phyloP scores from a whole-genome alignment of 768 basidiomycete species.

The Dentipellis sp. region DNA sequence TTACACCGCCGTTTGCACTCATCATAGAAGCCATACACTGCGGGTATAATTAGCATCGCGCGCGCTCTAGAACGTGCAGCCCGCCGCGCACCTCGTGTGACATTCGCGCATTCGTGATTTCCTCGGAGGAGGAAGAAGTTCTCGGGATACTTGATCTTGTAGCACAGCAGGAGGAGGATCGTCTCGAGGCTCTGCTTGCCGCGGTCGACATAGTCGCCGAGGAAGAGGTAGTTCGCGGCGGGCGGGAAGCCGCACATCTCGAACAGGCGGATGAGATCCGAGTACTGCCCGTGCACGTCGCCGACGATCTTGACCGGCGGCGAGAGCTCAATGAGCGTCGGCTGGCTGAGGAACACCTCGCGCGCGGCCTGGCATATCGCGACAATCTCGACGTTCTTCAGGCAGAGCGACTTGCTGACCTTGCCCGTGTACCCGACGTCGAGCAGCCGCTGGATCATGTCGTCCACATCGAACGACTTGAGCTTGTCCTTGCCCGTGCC shows the following conservation, averaged over 20 bases:
- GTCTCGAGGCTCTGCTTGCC: constrained; percentile 99
- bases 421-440: constrained; percentile 98
- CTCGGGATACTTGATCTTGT: constrained; percentile 99
- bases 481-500: constrained; percentile 45
- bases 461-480: constrained; percentile 85
- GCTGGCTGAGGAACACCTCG: constrained; percentile 93
- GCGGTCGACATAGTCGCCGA: constrained; percentile 98
- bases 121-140: constrained; percentile 98
- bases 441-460: constrained; percentile 93
- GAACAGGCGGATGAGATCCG: constrained; percentile 94
- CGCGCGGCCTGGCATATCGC: constrained; percentile 92
- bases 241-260: constrained; percentile 99
- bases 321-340: constrained; percentile 92
- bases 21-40: constrained; percentile 99
- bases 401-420: constrained; percentile 88
- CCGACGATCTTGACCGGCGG: constrained; percentile 99
- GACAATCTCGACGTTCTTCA: constrained; percentile 95
- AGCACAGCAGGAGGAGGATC: constrained; percentile 91
- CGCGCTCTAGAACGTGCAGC: neutral
- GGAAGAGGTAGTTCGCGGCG: constrained; percentile 93
- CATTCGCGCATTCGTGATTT: constrained; percentile 99
- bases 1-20: constrained; percentile 99
- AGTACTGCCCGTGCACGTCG: constrained; percentile 98
- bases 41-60: constrained; percentile 5
- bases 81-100: constrained; percentile 77